A percentile compares a stretch with the other conserved stretches of the same genome.
These are phyloP conservation scores for Apiospora kogelbergensis DNA, from an alignment of 2,329 filamentous ascomycete genomes.

Conservation along the genomic window DNA sequence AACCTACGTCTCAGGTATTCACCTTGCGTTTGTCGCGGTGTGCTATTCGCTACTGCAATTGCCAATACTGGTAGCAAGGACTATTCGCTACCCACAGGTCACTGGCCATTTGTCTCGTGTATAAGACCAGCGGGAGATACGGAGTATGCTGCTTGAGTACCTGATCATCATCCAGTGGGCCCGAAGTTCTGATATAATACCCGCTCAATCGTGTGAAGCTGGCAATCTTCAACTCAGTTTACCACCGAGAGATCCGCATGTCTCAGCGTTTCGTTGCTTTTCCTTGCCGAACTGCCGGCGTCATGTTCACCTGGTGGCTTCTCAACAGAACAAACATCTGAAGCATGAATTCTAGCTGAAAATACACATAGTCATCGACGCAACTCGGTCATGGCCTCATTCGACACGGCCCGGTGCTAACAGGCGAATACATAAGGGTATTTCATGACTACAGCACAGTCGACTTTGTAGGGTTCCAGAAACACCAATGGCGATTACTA, in stretches of 20 bases:
- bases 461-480: too few species aligned
- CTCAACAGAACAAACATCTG: not conserved
- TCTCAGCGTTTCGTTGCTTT: not conserved
- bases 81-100: not conserved
- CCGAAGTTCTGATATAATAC: not conserved
- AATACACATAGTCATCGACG: not conserved
- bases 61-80: too few species aligned
- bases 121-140: too few species aligned
- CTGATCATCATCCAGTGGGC: not conserved
- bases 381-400: not conserved
- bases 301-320: not conserved
- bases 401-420: not conserved
- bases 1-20: not conserved
- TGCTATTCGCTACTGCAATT: not conserved
- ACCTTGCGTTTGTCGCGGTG: not conserved
- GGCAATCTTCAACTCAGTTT: not conserved
- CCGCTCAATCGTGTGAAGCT: not conserved
- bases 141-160: not conserved
- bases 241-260: not conserved
- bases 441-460: not conserved
- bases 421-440: not conserved
- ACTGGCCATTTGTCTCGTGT: not conserved
- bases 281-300: not conserved
- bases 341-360: not conserved
- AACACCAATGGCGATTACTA: not conserved